Percentiles rank a stretch among this genome's conserved stretches.
These are phyloP conservation scores for Ceratobasidium sp. DNA, from an alignment of 1,284 basidiomycete genomes.

Conservation along the genomic window DNA sequence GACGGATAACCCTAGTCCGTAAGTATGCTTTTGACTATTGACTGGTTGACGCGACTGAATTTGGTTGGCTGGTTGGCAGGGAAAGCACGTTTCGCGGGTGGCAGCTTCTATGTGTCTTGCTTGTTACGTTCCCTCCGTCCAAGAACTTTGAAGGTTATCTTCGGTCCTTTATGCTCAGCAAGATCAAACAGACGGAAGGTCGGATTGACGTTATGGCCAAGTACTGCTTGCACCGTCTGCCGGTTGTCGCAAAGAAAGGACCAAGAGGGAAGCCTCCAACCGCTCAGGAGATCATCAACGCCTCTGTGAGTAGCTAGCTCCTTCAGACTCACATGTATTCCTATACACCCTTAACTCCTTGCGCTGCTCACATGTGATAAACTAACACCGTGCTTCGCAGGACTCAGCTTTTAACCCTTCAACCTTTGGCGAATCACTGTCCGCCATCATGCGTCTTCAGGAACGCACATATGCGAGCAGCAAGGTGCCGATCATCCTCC, in stretches of 20 bases:
- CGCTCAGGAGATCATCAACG: conserved; percentile 87
- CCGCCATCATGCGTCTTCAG: conserved; percentile 85
- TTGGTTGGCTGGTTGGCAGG: conserved; percentile 60
- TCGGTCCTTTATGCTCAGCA: conserved; percentile 79
- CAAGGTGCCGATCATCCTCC: conserved; percentile 90
- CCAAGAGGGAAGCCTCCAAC: conserved; percentile 86
- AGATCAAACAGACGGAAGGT: conserved; percentile 74
- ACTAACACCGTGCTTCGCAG: conserved; percentile 56
- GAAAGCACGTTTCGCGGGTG: conserved; percentile 90
- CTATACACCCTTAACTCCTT: not conserved
- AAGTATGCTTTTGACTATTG: conserved; percentile 55
- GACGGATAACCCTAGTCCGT: conserved; percentile 83
- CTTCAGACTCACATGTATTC: not conserved
- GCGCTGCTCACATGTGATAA: conserved; percentile 28
- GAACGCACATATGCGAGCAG: conserved; percentile 84
- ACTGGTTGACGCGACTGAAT: not conserved
- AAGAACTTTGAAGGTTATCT: conserved; percentile 90
- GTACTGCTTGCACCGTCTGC: conserved; percentile 81
- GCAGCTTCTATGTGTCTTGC: conserved; percentile 89
- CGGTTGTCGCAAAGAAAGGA: conserved; percentile 80
- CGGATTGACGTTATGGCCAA: conserved; percentile 90
- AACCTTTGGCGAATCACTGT: conserved; percentile 90
- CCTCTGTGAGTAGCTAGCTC: conserved; percentile 68
- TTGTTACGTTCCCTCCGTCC: conserved; percentile 90
- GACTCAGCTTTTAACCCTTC: conserved; percentile 94